Percentiles rank a stretch among this genome's conserved stretches.
Evolutionary conservation across 352 stramenopile genomes (phyloP).

Genomic region (Ophiocytium majus): DNA sequence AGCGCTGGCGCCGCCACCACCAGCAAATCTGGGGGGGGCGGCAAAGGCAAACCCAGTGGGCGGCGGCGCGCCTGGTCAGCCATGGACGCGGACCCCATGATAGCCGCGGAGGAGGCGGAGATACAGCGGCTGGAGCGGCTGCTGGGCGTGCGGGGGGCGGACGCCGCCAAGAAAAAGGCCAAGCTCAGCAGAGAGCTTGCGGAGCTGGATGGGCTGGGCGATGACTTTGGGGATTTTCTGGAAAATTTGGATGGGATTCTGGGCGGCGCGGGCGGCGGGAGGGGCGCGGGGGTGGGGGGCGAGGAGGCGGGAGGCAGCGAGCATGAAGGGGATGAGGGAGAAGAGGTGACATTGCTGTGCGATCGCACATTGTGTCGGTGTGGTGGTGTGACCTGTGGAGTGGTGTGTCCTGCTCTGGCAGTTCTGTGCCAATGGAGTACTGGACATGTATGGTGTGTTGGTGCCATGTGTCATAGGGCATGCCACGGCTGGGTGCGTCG

Average conservation of each 20-base stretch:
- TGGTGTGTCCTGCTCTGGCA: no score
- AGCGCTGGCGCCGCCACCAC: no score
- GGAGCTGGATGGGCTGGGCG: conserved; percentile 48
- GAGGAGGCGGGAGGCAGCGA: conserved; percentile 21
- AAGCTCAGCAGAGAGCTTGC: conserved; percentile 53
- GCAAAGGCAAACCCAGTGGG: no score
- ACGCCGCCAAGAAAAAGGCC: conserved; percentile 47
- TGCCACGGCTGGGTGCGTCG: no score
- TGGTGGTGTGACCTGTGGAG: no score
- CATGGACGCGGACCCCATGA: conserved; percentile 34
- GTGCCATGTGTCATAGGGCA: no score
- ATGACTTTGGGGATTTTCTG: conserved; percentile 55
- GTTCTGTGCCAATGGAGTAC: no score
- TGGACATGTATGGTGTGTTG: no score
- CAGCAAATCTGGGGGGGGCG: no score
- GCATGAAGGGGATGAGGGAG: background rate
- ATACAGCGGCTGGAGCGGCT: conserved; percentile 52
- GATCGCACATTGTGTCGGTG: no score
- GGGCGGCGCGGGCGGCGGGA: no score
- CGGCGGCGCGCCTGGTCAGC: background rate
- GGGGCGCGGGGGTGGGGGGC: no score
- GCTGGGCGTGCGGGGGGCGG: conserved; percentile 37
- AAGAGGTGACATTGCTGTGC: background rate
- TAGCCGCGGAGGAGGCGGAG: conserved; percentile 51
- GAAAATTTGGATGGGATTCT: conserved; percentile 38